Base-by-base conservation (phyloP, 768 basidiomycete genomes). In the Lactifluus subvellereus region DNA sequence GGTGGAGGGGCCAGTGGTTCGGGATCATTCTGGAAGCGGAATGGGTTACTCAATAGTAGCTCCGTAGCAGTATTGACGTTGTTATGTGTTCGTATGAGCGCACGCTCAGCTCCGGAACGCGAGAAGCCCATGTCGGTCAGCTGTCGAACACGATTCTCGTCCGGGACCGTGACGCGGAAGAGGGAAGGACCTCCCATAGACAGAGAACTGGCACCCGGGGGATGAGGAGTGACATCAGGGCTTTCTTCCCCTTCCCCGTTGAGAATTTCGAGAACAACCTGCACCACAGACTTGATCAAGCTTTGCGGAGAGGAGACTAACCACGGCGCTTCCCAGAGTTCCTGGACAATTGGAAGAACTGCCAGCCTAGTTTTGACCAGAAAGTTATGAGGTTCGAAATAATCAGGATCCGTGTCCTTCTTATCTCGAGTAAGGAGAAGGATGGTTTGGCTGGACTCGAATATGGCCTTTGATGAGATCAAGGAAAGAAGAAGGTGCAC, bases 91-190 rank as follows among this genome's bases (percentile, higher is more conserved):
- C 95, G 89, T 20, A 80, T 74, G 43, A 99, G 78, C 4, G 96
- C 96, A 57, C 87, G 82, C 70, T 91, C 89, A 2, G 87, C 92
- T 13, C 91, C 91, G 47, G 84, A 82, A n/a, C 94, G 85, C 40
- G 89, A 85, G 78, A 98, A 99, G 51, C 97, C 97, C 97, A 99
- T 98, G 69, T 98, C 97, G 10, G 84, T 87, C 59, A 98, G 79
- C 69, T 93, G 89, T 55, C 84, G 82, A 57, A 98, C 84, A 40
- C 88, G 84, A 51, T 79, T 80, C 72, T 94, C 92, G 71, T 93
- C 90, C 0, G 88, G 83, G 13, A 80, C 84, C 63, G 79, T 66
- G 22, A 73, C 71, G 42, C 69, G 72, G 62, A 72, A 73, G 63
- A 72, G 72, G 63, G 42, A 68, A 66, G 69, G 71, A 47, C 71